A percentile compares a stretch with the other conserved stretches of the same genome.
phyloP scores from a whole-genome alignment of 192 early-diverging fungal genomes.

The Gonapodya sp. region DNA sequence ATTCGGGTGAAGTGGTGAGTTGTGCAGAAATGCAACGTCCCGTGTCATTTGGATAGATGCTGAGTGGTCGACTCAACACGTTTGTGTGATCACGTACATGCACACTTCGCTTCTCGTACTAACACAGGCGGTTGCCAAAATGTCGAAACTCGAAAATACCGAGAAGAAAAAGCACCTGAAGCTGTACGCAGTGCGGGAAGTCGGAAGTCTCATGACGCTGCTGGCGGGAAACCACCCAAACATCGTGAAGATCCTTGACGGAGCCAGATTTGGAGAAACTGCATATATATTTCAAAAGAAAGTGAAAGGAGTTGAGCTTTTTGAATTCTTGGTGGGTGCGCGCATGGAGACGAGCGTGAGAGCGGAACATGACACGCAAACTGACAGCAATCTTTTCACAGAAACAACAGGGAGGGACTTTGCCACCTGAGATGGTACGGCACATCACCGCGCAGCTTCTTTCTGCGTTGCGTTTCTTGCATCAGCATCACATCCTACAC shows the following conservation, averaged over 20 bases:
- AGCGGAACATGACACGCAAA: too few species aligned
- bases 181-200: neutral
- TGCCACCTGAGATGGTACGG: neutral
- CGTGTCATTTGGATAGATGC: neutral
- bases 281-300: neutral
- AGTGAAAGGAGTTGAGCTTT: slow-evolving; percentile 1
- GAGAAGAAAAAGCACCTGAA: neutral
- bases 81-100: too few species aligned
- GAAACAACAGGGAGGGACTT: neutral
- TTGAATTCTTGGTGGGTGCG: neutral
- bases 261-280: neutral
- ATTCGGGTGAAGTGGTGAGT: neutral
- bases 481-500: neutral
- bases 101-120: too few species aligned
- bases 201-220: neutral
- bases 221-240: slow-evolving; percentile 1
- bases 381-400: too few species aligned
- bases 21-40: neutral
- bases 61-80: neutral
- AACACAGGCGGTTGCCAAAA: neutral
- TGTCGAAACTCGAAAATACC: neutral
- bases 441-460: slow-evolving; percentile 9
- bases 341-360: too few species aligned
- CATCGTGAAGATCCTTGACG: neutral
- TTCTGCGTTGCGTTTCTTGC: neutral